phyloP scores from a whole-genome alignment of 306 rosid species.

The Cucurbita argyrosperma region DNA sequence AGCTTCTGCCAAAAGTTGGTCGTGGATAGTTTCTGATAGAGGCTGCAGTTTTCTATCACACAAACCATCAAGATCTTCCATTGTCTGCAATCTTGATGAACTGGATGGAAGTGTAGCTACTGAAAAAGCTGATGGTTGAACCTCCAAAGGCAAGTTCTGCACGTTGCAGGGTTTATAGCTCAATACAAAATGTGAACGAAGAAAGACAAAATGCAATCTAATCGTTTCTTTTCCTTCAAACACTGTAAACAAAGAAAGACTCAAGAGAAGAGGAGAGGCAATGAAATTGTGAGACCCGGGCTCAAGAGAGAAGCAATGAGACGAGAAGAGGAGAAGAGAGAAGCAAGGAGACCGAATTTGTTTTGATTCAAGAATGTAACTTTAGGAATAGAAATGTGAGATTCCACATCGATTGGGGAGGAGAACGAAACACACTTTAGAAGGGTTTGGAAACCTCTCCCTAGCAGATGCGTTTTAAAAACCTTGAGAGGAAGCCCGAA shows the following conservation, averaged over 20 bases:
- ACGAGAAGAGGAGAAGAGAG: no score
- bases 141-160: constrained; percentile 25
- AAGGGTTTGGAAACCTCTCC: no score
- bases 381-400: background rate
- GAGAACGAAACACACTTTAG: no score
- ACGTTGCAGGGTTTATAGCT: constrained; percentile 3
- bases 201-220: background rate
- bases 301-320: no score
- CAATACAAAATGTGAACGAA: background rate
- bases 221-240: no score
- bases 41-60: constrained; percentile 16
- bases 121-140: constrained; percentile 19
- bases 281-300: no score
- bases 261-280: no score
- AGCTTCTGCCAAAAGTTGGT: constrained; percentile 16
- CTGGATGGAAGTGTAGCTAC: constrained; percentile 20
- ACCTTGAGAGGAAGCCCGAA: no score
- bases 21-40: constrained; percentile 15
- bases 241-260: no score
- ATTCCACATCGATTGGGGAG: no score
- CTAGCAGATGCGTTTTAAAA: no score
- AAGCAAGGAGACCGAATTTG: no score
- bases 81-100: constrained; percentile 14
- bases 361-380: background rate
- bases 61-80: constrained; percentile 12